These are phyloP conservation scores for Ophiostoma novo-ulmi DNA, from an alignment of 2,329 filamentous ascomycete species.

Conservation along the genomic window DNA sequence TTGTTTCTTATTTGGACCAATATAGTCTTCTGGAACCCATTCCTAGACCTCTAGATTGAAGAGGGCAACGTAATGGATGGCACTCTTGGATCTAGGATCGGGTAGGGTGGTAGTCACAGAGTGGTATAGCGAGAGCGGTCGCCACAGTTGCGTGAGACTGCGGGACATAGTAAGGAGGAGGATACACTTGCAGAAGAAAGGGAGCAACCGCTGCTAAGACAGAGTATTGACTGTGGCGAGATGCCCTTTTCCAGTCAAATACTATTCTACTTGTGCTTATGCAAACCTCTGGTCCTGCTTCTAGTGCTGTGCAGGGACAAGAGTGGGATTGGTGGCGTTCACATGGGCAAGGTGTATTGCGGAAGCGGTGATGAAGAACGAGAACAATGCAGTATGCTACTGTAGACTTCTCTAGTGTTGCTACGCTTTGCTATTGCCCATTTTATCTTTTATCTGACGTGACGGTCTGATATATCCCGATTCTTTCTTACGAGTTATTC, in stretches of 20 bases:
- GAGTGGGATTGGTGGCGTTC: not conserved
- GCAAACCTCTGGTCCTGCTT: not conserved
- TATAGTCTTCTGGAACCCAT: constrained; percentile 5
- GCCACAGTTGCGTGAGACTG: constrained; percentile 10
- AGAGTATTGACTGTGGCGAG: not conserved
- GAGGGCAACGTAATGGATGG: not conserved
- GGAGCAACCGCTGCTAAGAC: not conserved
- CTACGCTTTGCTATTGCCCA: not conserved
- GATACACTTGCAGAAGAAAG: not conserved
- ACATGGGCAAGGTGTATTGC: constrained; percentile 10
- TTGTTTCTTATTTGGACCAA: not conserved
- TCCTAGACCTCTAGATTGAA: not conserved
- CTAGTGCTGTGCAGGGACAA: not conserved
- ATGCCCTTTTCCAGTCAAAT: not conserved
- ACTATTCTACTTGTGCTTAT: not conserved
- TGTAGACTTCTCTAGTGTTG: not conserved
- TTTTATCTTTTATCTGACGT: not conserved
- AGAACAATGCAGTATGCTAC: no score
- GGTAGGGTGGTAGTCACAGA: not conserved
- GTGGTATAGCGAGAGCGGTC: not conserved
- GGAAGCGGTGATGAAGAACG: not conserved
- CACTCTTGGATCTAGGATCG: not conserved
- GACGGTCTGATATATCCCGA: not conserved
- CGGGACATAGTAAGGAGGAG: not conserved
- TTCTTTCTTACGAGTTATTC: not conserved